Evolutionary conservation across 176 grass and related monocot species (phyloP), one percentile per base, ranked within the genome.

Genomic region (Olyra latifolia): DNA sequence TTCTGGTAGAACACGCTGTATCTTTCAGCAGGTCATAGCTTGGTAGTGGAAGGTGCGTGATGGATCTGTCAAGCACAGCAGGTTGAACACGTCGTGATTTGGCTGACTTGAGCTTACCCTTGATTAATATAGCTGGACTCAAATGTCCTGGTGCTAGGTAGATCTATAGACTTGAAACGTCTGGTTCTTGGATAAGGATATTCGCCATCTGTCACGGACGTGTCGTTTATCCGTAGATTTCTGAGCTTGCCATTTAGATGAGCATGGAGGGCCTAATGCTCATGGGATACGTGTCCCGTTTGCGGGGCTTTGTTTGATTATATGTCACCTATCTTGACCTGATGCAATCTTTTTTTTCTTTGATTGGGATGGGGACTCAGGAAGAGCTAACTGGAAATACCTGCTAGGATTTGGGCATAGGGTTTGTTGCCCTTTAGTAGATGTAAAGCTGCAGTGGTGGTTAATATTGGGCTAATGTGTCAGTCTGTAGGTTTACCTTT

Each of bases 31-130:
- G 60, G 39, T 54, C 14, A 62, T 23, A 67, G 50, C 70, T 75
- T 25, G 38, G 25, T 15, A 40, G 46, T 71, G 82, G 77, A 76
- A 81, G 87, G 47, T 76, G 77, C 82, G 82, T 89, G 77, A 71
- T 10, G 71, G 71, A 89, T 89, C 87, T 85, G 82, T 59, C 39
- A 57, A 62, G 32, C 46, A 47, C 62, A 41, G 32, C 16, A 44
- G 79, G 75, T 50, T 77, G 28, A 56, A 75, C 16, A 39, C 57
- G 69, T 41, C 8, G 23, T 27, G 40, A 49, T 65, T 70, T 77
- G 56, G 38, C 46, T 71, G 78, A 89, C 87, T 76, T 63, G 29
- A 81, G 56, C 29, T 76, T 41, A 62, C 44, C 44, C 32, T 44
- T 46, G 49, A 39, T 76, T 10, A 29, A 28, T 74, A 46, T 20